Conservation (phyloP, 2,329 filamentous ascomycete species). For the Dactylonectria estremocensis region DNA sequence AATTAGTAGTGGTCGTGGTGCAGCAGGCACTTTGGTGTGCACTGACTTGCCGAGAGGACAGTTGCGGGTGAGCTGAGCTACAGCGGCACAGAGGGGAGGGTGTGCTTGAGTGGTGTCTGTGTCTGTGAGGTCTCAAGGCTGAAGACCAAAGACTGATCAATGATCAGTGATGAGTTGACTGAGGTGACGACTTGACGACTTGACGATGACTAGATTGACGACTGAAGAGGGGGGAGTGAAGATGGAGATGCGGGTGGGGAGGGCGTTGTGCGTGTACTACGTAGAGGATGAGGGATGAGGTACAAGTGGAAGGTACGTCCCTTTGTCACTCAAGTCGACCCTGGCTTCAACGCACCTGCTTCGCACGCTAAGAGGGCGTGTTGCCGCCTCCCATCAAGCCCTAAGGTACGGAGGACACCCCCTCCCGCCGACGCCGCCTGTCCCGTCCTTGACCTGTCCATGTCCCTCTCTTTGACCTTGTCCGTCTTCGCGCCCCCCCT, state of each 20-base stretch:
- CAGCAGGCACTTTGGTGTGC: not conserved
- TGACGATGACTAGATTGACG: no score
- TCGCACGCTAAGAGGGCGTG: not conserved
- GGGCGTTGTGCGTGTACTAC: not conserved
- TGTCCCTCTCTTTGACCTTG: not conserved
- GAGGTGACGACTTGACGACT: not conserved
- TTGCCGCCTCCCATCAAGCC: not conserved
- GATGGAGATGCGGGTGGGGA: not conserved
- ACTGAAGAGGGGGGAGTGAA: not conserved
- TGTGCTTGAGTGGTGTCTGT: not conserved
- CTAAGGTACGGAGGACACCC: not conserved
- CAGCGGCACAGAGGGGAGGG: not conserved
- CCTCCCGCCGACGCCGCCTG: slow-evolving; percentile 17
- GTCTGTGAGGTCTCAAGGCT: not conserved
- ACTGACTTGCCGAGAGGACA: not conserved
- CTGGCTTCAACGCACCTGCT: no score
- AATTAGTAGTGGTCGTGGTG: not conserved
- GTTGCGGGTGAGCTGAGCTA: not conserved
- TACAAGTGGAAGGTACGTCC: not conserved
- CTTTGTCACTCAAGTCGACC: no score
- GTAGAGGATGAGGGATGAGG: not conserved
- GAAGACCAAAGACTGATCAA: no score
- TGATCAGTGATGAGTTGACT: not conserved
- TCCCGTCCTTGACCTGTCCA: not conserved
- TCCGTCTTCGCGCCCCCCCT: slow-evolving; percentile 7